Conservation (phyloP, 345 rosid species). For the Microcos paniculata region DNA sequence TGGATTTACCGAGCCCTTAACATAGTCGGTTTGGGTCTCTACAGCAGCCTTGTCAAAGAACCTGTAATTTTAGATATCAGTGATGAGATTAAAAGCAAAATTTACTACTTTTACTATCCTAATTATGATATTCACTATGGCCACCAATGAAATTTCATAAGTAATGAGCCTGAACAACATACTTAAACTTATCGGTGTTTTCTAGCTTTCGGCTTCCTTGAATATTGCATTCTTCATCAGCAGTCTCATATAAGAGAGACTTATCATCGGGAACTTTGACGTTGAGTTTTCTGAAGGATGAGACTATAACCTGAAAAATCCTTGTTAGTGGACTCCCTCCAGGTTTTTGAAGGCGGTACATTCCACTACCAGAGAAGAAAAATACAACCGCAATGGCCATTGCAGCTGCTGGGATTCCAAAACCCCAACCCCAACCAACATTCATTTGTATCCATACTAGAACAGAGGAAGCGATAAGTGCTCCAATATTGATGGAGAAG, state of each 20-base stretch:
- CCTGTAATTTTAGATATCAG: slow-evolving; percentile 34
- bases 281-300: slow-evolving; percentile 63
- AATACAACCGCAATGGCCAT: slow-evolving; percentile 80
- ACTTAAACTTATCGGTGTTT: slow-evolving; percentile 69
- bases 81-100: neutral
- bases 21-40: slow-evolving; percentile 46
- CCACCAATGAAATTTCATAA: no score
- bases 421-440: slow-evolving; percentile 98
- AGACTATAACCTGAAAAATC: slow-evolving; percentile 75
- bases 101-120: no score
- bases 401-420: slow-evolving; percentile 80
- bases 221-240: slow-evolving; percentile 62
- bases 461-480: slow-evolving; percentile 81
- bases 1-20: slow-evolving; percentile 46
- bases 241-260: slow-evolving; percentile 70
- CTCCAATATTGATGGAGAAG: slow-evolving; percentile 85
- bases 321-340: slow-evolving; percentile 95
- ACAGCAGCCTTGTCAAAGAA: slow-evolving; percentile 96
- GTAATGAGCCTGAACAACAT: neutral
- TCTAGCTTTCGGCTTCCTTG: slow-evolving; percentile 82
- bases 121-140: no score
- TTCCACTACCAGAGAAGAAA: slow-evolving; percentile 72
- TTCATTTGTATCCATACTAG: slow-evolving; percentile 97
- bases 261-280: slow-evolving; percentile 69
- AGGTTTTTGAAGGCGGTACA: slow-evolving; percentile 74